Evolutionary conservation across 2,329 filamentous ascomycete species (phyloP), one percentile per base, ranked within the genome.

Genomic region (Sarocladiaceae sp.): DNA sequence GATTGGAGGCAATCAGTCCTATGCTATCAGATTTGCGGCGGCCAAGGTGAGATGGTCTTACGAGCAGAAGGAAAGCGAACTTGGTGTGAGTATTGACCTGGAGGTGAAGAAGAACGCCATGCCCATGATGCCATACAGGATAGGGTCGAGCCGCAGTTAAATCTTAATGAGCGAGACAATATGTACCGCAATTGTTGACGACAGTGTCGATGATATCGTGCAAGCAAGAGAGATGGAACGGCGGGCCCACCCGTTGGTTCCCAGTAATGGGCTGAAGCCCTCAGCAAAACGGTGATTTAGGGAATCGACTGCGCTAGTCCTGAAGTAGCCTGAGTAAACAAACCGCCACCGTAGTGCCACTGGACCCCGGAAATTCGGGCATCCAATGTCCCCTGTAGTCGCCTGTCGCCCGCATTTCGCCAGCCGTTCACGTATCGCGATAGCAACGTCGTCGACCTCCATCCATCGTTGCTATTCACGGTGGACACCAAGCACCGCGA

Each of bases 321-420:
- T 8, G 17, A 48, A 18, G n/a, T 6, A 18, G 44, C 25, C 26
- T 33, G 44, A 48, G 44, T 48, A 48, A 48, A 48, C 44, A 48
- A 48, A 48, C 44, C 40, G 40, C 22, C 40, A 46, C 22, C 20
- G 22, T 10, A 46, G 40, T 25, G 25, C 4, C 10, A 25, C 44
- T 48, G 44, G 28, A 48, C 44, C 44, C 44, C 44, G 28, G 33
- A 48, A 48, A 31, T 28, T 46, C 23, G n/a, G 25, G 40, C 3
- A 18, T 4, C 23, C 40, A n/a, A n/a, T 20, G 22, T 44, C 40
- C 20, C 40, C 40, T 44, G 40, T 26, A 12, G 13, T 23, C 40
- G 35, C 35, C 40, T 44, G 40, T 44, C 40, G 23, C 40, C 40
- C 40, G 23, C 37, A 23, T 20, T n/a, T 40, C n/a, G 11, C 20